Conservation (phyloP, 176 grass and related monocot species). For the Oryza meridionalis region DNA sequence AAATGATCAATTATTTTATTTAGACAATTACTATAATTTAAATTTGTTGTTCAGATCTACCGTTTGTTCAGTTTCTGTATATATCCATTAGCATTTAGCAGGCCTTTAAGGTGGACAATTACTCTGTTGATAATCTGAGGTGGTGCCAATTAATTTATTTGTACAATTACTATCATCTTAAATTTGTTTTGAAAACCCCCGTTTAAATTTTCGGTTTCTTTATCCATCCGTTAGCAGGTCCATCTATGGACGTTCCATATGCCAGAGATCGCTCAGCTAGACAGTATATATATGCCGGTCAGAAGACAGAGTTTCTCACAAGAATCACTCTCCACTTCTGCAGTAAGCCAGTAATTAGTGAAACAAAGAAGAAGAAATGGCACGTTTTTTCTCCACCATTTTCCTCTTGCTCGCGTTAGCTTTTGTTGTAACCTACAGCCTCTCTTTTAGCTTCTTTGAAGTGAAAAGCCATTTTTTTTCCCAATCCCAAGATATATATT, state of each 20-base stretch:
- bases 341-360: background rate
- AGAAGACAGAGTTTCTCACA: background rate
- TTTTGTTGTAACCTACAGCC: conserved; percentile 7
- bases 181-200: background rate
- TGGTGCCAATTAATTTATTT: background rate
- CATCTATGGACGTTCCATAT: background rate
- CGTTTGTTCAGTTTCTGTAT: background rate
- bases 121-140: background rate
- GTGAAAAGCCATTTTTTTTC: background rate
- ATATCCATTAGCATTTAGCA: background rate
- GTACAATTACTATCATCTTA: background rate
- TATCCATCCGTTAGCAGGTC: background rate
- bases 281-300: background rate
- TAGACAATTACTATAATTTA: background rate
- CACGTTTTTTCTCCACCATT: background rate
- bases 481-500: background rate
- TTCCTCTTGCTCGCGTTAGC: conserved; percentile 26
- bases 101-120: background rate
- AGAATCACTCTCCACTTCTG: background rate
- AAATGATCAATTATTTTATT: background rate
- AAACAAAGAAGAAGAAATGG: conserved; percentile 16
- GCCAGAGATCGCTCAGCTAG: background rate
- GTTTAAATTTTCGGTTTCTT: background rate
- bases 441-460: background rate
- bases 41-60: background rate